phyloP scores from a whole-genome alignment of 2,329 filamentous ascomycete genomes.

The Aspergillus nomiae region DNA sequence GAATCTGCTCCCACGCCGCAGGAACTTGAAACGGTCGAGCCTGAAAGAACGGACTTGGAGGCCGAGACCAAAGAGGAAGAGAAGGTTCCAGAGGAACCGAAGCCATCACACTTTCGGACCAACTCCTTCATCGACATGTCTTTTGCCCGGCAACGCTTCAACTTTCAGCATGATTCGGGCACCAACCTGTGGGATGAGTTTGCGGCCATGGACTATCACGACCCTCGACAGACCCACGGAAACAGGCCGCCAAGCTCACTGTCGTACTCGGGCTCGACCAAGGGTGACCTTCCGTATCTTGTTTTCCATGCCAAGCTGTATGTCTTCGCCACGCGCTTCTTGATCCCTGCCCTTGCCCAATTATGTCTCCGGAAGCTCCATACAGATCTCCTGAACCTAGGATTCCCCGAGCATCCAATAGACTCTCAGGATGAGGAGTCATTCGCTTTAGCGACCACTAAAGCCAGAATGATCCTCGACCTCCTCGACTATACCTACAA shows the following conservation, averaged over 20 bases:
- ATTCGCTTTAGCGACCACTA: slow-evolving; percentile 27
- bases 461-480: slow-evolving; percentile 39
- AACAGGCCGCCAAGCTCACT: slow-evolving; percentile 13
- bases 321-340: slow-evolving; percentile 45
- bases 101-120: slow-evolving; percentile 6
- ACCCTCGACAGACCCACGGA: slow-evolving; percentile 21
- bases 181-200: slow-evolving; percentile 45
- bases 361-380: slow-evolving; percentile 45
- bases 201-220: slow-evolving; percentile 35
- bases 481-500: slow-evolving; percentile 43
- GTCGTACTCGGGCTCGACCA: slow-evolving; percentile 12
- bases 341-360: slow-evolving; percentile 43
- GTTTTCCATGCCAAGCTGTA: slow-evolving; percentile 48
- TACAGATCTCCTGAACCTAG: slow-evolving; percentile 36
- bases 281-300: slow-evolving; percentile 38
- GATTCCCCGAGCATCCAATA: slow-evolving; percentile 22
- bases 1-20: slow-evolving; percentile 12
- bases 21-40: slow-evolving; percentile 7
- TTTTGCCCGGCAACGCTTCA: slow-evolving; percentile 37
- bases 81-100: not conserved
- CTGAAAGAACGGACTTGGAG: not conserved
- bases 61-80: not conserved
- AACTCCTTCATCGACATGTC: slow-evolving; percentile 37
- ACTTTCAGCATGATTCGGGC: slow-evolving; percentile 31
- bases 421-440: slow-evolving; percentile 24